Conservation (phyloP, 1,139 yeast genomes). For the Sugiyamaella japonica region DNA sequence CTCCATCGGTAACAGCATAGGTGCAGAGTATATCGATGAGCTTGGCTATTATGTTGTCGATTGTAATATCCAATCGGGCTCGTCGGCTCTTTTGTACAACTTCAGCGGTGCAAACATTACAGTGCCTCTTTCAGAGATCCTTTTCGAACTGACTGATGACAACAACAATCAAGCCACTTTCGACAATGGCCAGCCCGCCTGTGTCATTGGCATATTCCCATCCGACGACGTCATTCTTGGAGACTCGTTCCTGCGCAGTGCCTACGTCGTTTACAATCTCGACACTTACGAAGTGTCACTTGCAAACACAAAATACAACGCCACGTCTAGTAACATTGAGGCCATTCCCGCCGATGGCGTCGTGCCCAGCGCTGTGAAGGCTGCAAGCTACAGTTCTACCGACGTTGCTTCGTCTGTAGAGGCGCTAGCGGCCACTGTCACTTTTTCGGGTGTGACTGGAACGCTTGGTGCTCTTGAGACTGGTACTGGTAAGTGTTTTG, state of each 20-base stretch:
- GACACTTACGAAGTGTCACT: slow-evolving; percentile 63
- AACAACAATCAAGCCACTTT: slow-evolving; percentile 26
- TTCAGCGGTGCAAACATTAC: slow-evolving; percentile 36
- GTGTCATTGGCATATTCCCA: slow-evolving; percentile 34
- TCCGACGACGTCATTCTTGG: slow-evolving; percentile 51
- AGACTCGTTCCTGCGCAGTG: slow-evolving; percentile 69
- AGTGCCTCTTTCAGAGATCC: slow-evolving; percentile 32
- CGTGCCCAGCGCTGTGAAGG: slow-evolving; percentile 36
- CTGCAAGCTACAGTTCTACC: slow-evolving; percentile 31
- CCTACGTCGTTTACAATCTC: slow-evolving; percentile 74
- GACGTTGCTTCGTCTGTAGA: slow-evolving; percentile 17
- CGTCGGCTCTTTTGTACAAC: slow-evolving; percentile 31
- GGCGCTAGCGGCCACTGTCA: slow-evolving; percentile 13
- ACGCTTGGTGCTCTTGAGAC: slow-evolving; percentile 13
- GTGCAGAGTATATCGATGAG: slow-evolving; percentile 27
- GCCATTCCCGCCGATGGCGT: slow-evolving; percentile 26
- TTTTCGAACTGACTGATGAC: slow-evolving; percentile 26
- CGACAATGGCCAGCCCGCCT: slow-evolving; percentile 29
- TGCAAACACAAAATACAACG: slow-evolving; percentile 53
- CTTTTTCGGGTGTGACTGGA: slow-evolving; percentile 13
- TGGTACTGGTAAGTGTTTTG: slow-evolving; percentile 2
- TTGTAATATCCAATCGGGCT: slow-evolving; percentile 23
- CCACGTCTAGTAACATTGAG: slow-evolving; percentile 29
- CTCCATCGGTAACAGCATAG: slow-evolving; percentile 28
- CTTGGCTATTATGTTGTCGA: slow-evolving; percentile 25